Conservation (phyloP, 2,329 filamentous ascomycete species). For the Annulohypoxylon truncatum region DNA sequence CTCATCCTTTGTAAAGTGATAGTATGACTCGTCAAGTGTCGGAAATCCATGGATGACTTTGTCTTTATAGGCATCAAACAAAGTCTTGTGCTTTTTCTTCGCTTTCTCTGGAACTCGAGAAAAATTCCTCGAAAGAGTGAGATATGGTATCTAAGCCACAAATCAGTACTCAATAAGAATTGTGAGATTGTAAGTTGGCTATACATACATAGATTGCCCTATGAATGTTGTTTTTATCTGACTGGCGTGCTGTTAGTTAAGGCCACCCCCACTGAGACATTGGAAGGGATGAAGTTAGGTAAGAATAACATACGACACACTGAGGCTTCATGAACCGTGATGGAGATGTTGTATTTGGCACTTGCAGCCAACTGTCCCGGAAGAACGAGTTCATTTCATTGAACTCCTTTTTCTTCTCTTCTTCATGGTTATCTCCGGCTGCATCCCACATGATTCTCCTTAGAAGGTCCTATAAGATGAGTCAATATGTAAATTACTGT, state of each 20-base stretch:
- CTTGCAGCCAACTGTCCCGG: constrained; percentile 19
- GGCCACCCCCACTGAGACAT: neutral
- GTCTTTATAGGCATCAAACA: neutral
- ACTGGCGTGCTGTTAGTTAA: neutral
- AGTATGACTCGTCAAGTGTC: constrained; percentile 26
- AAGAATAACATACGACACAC: constrained; percentile 3
- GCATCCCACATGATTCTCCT: constrained; percentile 12
- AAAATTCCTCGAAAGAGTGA: neutral
- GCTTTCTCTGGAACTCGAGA: neutral
- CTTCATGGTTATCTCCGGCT: neutral
- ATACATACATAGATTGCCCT: neutral
- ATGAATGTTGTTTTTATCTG: neutral
- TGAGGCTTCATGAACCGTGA: constrained; percentile 20
- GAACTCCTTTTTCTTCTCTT: neutral
- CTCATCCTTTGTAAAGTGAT: constrained; percentile 10
- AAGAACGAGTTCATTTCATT: constrained; percentile 15
- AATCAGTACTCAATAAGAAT: too few relatives aligned
- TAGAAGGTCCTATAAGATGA: constrained; percentile 6
- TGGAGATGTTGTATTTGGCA: constrained; percentile 14
- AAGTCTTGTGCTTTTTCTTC: neutral
- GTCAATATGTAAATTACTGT: too few relatives aligned
- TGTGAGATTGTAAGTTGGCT: neutral
- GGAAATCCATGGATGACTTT: constrained; percentile 13
- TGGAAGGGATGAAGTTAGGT: neutral
- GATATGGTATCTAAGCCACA: neutral